Evolutionary conservation across 2,329 filamentous ascomycete genomes (phyloP).

Genomic region (Verticillium dahliae): DNA sequence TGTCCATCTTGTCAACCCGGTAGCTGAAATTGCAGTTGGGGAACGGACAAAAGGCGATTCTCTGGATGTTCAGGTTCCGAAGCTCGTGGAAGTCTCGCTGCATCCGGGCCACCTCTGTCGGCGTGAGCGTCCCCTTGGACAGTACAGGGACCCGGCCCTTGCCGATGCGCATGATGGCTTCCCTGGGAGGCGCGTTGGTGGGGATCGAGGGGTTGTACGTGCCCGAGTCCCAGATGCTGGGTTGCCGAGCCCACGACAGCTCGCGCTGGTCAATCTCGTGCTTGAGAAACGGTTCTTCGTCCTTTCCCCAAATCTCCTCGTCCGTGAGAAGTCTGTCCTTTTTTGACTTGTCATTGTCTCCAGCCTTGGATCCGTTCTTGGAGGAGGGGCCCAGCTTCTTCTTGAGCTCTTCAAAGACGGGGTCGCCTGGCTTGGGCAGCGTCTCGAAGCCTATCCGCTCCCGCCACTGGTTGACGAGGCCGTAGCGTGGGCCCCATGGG

Average conservation of each 20-base stretch:
- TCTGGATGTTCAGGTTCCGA: slow-evolving; percentile 25
- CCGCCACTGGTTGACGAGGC: slow-evolving; percentile 1
- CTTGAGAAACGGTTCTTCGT: background rate
- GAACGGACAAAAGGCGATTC: slow-evolving; percentile 30
- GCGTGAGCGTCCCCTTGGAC: slow-evolving; percentile 30
- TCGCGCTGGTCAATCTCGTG: slow-evolving; percentile 16
- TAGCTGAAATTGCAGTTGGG: slow-evolving; percentile 27
- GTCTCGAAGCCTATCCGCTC: background rate
- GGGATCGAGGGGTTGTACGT: slow-evolving; percentile 25
- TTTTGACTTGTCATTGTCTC: background rate
- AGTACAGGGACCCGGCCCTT: slow-evolving; percentile 26
- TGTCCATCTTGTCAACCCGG: slow-evolving; percentile 17
- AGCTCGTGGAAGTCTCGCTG: slow-evolving; percentile 26
- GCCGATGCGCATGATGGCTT: slow-evolving; percentile 27
- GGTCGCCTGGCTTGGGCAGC: background rate
- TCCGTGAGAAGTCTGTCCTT: background rate
- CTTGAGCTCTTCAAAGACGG: background rate
- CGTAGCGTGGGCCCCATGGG: slow-evolving; percentile 16
- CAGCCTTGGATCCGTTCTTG: background rate
- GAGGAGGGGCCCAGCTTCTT: background rate
- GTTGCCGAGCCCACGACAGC: slow-evolving; percentile 18
- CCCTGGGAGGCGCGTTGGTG: slow-evolving; percentile 24
- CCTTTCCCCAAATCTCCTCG: background rate
- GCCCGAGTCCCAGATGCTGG: slow-evolving; percentile 20
- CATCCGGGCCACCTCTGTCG: slow-evolving; percentile 29